A percentile compares a stretch with the other conserved stretches of the same genome.
phyloP scores from a whole-genome alignment of 2,329 filamentous ascomycete species.

The Colletotrichum aenigma region DNA sequence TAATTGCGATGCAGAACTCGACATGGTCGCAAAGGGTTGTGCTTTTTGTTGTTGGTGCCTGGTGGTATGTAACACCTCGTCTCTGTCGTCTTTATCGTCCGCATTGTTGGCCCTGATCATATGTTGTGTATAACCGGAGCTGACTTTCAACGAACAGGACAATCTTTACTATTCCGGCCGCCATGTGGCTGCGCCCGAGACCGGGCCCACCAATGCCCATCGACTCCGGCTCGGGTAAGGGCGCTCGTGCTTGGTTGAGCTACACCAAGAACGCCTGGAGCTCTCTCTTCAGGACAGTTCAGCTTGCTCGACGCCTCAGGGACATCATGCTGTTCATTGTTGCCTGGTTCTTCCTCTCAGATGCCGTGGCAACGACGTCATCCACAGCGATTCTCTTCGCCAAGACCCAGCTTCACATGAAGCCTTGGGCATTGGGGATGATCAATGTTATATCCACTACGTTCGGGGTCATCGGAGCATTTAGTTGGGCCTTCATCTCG shows the following conservation, averaged over 20 bases:
- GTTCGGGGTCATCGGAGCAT: constrained; percentile 84
- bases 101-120: background rate
- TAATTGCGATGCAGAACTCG: constrained; percentile 75
- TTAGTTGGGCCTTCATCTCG: constrained; percentile 85
- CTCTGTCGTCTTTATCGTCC: background rate
- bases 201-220: constrained; percentile 80
- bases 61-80: constrained; percentile 66
- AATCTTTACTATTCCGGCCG: constrained; percentile 85
- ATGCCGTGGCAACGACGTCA: constrained; percentile 92
- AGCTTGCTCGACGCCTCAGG: constrained; percentile 72
- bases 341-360: constrained; percentile 93
- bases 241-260: constrained; percentile 59
- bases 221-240: constrained; percentile 32
- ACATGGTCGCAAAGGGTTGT: constrained; percentile 88
- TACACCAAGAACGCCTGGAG: constrained; percentile 88
- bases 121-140: background rate
- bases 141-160: background rate
- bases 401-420: constrained; percentile 91
- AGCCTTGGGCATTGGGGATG: constrained; percentile 82
- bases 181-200: constrained; percentile 84
- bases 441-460: constrained; percentile 93
- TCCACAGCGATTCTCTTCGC: constrained; percentile 95
- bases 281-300: constrained; percentile 80
- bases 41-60: constrained; percentile 83
- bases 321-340: constrained; percentile 81